Evolutionary conservation across 805 yeast species (phyloP).

Genomic region (Naumovozyma castellii): DNA sequence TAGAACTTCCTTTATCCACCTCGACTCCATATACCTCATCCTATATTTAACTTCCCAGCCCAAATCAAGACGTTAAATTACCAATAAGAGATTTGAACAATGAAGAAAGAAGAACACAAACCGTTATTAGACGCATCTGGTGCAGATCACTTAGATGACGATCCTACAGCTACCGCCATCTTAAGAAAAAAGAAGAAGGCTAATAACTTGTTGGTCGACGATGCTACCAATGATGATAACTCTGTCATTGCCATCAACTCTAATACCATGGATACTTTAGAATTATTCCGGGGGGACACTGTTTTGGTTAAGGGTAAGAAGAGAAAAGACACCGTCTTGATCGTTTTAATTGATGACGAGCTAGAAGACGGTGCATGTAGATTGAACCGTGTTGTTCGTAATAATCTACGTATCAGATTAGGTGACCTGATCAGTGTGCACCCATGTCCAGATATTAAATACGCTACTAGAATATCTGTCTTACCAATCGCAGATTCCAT

Average conservation of each 20-base stretch:
- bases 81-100: neutral
- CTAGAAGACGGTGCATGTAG: slow-evolving; percentile 92
- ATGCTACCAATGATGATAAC: slow-evolving; percentile 94
- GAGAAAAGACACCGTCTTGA: slow-evolving; percentile 93
- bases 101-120: slow-evolving; percentile 21
- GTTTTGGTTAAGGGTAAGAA: slow-evolving; percentile 95
- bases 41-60: too few species aligned
- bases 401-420: slow-evolving; percentile 84
- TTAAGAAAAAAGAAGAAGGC: slow-evolving; percentile 96
- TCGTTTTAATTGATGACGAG: slow-evolving; percentile 93
- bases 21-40: too few species aligned
- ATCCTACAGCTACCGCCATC: slow-evolving; percentile 91
- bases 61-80: too few species aligned
- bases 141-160: slow-evolving; percentile 45
- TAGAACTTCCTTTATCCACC: too few species aligned
- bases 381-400: slow-evolving; percentile 90
- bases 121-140: slow-evolving; percentile 60
- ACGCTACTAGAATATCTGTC: slow-evolving; percentile 88
- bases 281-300: slow-evolving; percentile 95
- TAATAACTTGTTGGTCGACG: slow-evolving; percentile 89
- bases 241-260: slow-evolving; percentile 93
- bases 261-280: slow-evolving; percentile 87
- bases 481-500: slow-evolving; percentile 96
- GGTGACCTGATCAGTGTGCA: slow-evolving; percentile 88
- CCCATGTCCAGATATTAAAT: slow-evolving; percentile 97